phyloP scores from a whole-genome alignment of 75 land plant genomes.

The Sequoiadendron giganteum region DNA sequence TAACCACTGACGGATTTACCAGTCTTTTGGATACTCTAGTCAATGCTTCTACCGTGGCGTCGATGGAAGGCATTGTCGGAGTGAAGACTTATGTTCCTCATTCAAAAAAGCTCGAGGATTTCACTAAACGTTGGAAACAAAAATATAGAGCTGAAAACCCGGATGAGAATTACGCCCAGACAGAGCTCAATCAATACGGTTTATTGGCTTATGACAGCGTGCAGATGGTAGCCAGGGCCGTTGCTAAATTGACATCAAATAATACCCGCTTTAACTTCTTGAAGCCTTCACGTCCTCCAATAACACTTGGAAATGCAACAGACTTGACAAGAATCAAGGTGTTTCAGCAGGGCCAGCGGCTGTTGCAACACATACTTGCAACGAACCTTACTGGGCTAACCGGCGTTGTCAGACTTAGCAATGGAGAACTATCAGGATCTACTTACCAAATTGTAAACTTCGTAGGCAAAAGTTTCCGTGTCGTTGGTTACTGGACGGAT shows the following conservation, averaged over 20 bases:
- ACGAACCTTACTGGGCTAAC: not conserved
- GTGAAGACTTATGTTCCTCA: not conserved
- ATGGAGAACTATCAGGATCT: slow-evolving; percentile 7
- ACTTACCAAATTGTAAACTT: slow-evolving; percentile 33
- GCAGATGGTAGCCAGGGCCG: slow-evolving; percentile 9
- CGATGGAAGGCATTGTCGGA: slow-evolving; percentile 25
- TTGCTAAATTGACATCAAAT: not conserved
- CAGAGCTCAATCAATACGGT: slow-evolving; percentile 24
- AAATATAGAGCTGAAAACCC: slow-evolving; percentile 14
- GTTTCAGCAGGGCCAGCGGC: not conserved
- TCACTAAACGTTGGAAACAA: slow-evolving; percentile 1
- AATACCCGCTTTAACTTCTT: not conserved
- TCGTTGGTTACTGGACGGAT: slow-evolving; percentile 30
- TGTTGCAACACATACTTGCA: not conserved
- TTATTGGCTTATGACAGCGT: slow-evolving; percentile 45
- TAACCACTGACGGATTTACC: slow-evolving; percentile 21
- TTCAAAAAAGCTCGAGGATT: not conserved
- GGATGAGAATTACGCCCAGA: slow-evolving; percentile 4
- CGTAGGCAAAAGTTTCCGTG: slow-evolving; percentile 17
- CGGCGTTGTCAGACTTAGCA: not conserved
- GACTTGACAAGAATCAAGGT: too few species aligned
- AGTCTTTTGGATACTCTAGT: slow-evolving; percentile 14
- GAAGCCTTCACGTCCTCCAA: not conserved
- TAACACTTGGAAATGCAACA: too few species aligned
- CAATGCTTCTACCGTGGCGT: slow-evolving; percentile 15